A percentile compares a stretch with the other conserved stretches of the same genome.
Evolutionary conservation across 1,284 basidiomycete genomes (phyloP).

Genomic region (Vanrija sp.): DNA sequence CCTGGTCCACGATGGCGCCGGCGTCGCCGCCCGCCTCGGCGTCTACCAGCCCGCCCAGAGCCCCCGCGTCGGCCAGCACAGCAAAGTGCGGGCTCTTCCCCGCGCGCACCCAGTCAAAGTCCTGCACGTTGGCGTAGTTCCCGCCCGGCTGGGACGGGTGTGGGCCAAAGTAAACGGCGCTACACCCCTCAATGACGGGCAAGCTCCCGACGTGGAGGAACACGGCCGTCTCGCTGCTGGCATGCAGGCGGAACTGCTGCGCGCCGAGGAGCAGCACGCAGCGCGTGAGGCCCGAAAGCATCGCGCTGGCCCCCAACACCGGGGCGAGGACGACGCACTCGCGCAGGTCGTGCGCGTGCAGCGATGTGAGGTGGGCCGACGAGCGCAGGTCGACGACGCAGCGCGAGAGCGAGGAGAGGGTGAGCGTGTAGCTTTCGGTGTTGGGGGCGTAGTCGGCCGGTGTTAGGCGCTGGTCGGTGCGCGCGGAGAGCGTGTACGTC

Average conservation of each 20-base stretch:
- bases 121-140: constrained; percentile 57
- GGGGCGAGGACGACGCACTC: constrained; percentile 63
- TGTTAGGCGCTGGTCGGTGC: constrained; percentile 44
- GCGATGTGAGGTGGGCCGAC: constrained; percentile 50
- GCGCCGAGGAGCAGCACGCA: constrained; percentile 65
- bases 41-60: no score
- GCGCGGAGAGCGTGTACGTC: constrained; percentile 44
- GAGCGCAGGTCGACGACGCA: constrained; percentile 62
- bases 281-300: constrained; percentile 60
- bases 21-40: no score
- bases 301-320: constrained; percentile 61
- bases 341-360: constrained; percentile 60
- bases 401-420: constrained; percentile 27
- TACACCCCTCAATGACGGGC: constrained; percentile 72
- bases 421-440: constrained; percentile 22
- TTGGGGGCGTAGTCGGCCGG: background rate
- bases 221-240: constrained; percentile 58
- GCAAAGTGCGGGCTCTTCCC: constrained; percentile 66
- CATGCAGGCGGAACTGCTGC: constrained; percentile 82
- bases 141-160: constrained; percentile 50
- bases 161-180: constrained; percentile 57
- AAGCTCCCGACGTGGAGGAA: constrained; percentile 63
- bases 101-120: constrained; percentile 72
- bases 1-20: no score
- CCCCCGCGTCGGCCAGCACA: no score